phyloP scores from a whole-genome alignment of 1,139 yeast species.

The Geotrichum macrosporum region DNA sequence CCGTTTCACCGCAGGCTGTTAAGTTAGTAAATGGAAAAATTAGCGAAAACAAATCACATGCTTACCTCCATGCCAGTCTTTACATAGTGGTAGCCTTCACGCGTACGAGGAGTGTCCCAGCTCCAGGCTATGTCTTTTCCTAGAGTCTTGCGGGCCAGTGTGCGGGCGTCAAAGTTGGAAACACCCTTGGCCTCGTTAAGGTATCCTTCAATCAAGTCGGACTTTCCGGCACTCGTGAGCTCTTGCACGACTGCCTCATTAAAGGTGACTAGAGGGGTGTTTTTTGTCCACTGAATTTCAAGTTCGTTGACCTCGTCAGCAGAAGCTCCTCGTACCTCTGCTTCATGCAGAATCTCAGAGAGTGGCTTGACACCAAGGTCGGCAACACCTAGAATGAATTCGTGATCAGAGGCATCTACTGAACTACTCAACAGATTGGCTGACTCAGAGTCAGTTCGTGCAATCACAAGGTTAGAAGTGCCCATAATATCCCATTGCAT shows the following conservation, averaged over 20 bases:
- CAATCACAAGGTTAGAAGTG: constrained; percentile 53
- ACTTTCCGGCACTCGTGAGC: constrained; percentile 35
- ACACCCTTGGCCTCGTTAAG: constrained; percentile 32
- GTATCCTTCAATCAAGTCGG: constrained; percentile 36
- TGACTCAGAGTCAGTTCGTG: constrained; percentile 59
- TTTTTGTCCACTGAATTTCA: constrained; percentile 46
- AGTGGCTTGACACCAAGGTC: constrained; percentile 43
- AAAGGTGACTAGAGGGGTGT: constrained; percentile 45
- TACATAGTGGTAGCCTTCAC: constrained; percentile 53
- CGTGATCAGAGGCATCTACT: constrained; percentile 55
- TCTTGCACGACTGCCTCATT: constrained; percentile 45
- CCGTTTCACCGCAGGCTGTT: constrained; percentile 47
- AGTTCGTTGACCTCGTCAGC: constrained; percentile 38
- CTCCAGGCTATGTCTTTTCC: constrained; percentile 43
- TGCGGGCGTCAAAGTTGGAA: constrained; percentile 39
- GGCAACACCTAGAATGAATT: constrained; percentile 48
- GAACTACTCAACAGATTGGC: constrained; percentile 52
- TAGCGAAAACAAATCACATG: neutral
- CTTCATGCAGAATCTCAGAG: constrained; percentile 45
- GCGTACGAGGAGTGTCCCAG: constrained; percentile 57
- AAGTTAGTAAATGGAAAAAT: neutral
- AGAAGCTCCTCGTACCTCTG: constrained; percentile 42
- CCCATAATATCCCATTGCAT: constrained; percentile 66
- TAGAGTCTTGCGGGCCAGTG: constrained; percentile 35
- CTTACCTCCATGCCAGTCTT: constrained; percentile 45